Conservation (phyloP, 1,284 basidiomycete species). For the Tilletia indica region DNA sequence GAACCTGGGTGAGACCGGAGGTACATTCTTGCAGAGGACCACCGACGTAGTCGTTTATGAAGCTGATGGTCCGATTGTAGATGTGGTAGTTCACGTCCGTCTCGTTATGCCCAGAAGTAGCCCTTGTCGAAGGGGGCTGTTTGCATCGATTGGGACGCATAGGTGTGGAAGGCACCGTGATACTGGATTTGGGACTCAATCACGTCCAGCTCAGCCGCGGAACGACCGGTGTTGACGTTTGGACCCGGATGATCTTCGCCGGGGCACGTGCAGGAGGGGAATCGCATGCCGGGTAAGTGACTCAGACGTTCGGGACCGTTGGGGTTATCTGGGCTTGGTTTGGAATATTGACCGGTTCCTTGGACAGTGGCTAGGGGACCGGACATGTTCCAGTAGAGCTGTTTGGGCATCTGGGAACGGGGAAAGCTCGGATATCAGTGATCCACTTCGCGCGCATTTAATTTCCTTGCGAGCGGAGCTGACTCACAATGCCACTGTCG, state of each 20-base stretch:
- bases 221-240: conserved; percentile 24
- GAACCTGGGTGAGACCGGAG: conserved; percentile 21
- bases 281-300: conserved; percentile 28
- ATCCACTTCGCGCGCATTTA: neutral
- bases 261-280: conserved; percentile 27
- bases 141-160: conserved; percentile 28
- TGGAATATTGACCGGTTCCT: conserved; percentile 20
- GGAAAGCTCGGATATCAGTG: neutral
- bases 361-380: conserved; percentile 22
- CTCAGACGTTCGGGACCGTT: conserved; percentile 14
- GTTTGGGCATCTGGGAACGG: conserved; percentile 22
- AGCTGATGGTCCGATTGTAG: conserved; percentile 9
- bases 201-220: conserved; percentile 27
- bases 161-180: conserved; percentile 16
- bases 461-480: neutral
- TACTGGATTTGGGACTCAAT: conserved; percentile 29
- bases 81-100: conserved; percentile 17
- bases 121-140: conserved; percentile 28
- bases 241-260: conserved; percentile 31
- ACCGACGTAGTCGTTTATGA: conserved; percentile 27
- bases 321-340: neutral
- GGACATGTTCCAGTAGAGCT: conserved; percentile 19
- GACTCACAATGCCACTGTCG: conserved; percentile 26
- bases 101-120: conserved; percentile 25
- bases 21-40: conserved; percentile 24